Base-by-base conservation (phyloP, 169 alveolate species). In the Plasmodium chabaudi region DNA sequence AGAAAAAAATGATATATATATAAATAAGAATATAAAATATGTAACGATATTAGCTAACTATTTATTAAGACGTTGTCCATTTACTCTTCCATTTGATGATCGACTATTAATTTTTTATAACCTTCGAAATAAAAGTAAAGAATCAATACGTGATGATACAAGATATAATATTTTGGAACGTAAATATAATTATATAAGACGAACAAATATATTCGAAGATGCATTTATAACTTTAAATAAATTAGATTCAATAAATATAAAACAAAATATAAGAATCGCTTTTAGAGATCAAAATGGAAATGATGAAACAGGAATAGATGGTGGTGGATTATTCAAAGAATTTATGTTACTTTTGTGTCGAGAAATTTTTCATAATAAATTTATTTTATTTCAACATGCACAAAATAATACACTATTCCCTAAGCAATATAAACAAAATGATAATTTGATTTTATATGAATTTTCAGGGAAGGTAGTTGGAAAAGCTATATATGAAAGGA, bases 251-350 rank as follows among this genome's bases (percentile, higher is more conserved):
- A 53, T 71, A 5, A 88, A 91, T 64, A 60, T 95, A 19, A 95
- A 93, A 74, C 94, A 87, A 69, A 72, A 67, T 23, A 95, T 95
- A 75, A 92, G 98, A 90, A 96, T 97, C 15, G 71, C 93, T 17
- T 97, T 97, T 92, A 93, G 93, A 42, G 96, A 97, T 89, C 94
- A 95, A 84, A 88, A 94, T 60, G 99, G 99, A 9, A 87, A 90
- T 21, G 92, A 92, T 17, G 99, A 97, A 88, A 97, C 95, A 74
- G 99, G 99, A 12, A 94, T 97, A 46, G 99, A 98, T 88, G 99
- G 99, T 15, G 99, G 99, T 25, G 99, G 99, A 9, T 94, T 98
- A 17, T 96, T 98, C 87, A 98, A 98, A 93, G 99, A 98, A 88
- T 98, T 98, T 84, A 89, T 98, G 61, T 95, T 94, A 3, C 92